A percentile compares a stretch with the other conserved stretches of the same genome.
Conservation (phyloP, 2,329 filamentous ascomycete species). For the Aspergillus sp. region DNA sequence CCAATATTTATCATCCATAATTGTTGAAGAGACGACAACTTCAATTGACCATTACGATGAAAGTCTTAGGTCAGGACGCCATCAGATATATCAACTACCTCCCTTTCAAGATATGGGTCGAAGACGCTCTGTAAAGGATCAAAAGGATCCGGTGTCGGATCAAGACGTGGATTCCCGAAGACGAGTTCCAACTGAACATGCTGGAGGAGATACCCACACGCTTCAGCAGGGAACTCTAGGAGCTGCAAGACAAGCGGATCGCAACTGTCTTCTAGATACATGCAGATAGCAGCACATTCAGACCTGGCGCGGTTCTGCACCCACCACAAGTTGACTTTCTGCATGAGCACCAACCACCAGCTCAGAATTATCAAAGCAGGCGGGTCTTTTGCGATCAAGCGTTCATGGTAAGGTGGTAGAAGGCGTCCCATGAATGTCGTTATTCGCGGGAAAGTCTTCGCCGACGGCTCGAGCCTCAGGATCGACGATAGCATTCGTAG, state of each 20-base stretch:
- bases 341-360: slow-evolving; percentile 36
- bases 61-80: background rate
- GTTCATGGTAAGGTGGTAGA: slow-evolving; percentile 28
- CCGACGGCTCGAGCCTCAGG: slow-evolving; percentile 26
- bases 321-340: slow-evolving; percentile 29
- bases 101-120: background rate
- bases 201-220: slow-evolving; percentile 32
- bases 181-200: slow-evolving; percentile 16
- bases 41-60: too few species aligned
- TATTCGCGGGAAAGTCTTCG: slow-evolving; percentile 26
- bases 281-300: slow-evolving; percentile 40
- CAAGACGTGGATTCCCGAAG: too few species aligned
- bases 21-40: too few species aligned
- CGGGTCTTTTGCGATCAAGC: slow-evolving; percentile 31
- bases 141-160: background rate
- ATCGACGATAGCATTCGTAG: slow-evolving; percentile 35
- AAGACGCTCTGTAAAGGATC: background rate
- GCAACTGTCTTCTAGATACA: slow-evolving; percentile 32
- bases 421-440: slow-evolving; percentile 37
- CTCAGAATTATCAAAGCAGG: slow-evolving; percentile 35
- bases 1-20: too few species aligned
- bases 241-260: slow-evolving; percentile 29
- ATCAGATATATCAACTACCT: background rate
- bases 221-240: slow-evolving; percentile 34
- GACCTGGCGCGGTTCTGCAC: slow-evolving; percentile 29